phyloP scores from a whole-genome alignment of 2,329 filamentous ascomycete genomes.

The Paraphaeosphaeria sporulosa region DNA sequence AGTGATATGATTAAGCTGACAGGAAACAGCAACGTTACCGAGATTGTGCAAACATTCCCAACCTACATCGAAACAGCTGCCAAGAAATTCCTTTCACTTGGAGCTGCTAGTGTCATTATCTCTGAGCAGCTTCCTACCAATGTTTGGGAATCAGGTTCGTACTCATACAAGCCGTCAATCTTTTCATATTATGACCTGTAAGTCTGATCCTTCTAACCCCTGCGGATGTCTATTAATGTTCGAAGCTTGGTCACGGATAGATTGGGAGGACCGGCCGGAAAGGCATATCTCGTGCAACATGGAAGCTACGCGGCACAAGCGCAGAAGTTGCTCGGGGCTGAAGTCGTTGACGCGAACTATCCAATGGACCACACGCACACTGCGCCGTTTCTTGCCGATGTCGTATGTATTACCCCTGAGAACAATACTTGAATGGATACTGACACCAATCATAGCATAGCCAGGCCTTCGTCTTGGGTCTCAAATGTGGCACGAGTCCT shows the following conservation, averaged over 20 bases:
- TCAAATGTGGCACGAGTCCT: constrained; percentile 32
- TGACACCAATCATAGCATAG: constrained; percentile 18
- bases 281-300: constrained; percentile 61
- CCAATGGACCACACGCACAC: constrained; percentile 37
- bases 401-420: constrained; percentile 12
- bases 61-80: constrained; percentile 66
- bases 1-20: background rate
- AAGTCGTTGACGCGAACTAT: constrained; percentile 28
- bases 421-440: background rate
- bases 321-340: constrained; percentile 25
- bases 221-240: constrained; percentile 2
- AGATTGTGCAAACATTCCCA: constrained; percentile 67
- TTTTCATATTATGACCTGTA: constrained; percentile 54
- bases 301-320: constrained; percentile 61
- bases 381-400: constrained; percentile 29
- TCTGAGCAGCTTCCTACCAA: constrained; percentile 67
- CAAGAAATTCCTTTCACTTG: constrained; percentile 59
- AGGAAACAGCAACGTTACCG: constrained; percentile 49
- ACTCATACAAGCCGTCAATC: constrained; percentile 54
- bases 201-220: background rate
- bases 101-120: constrained; percentile 62
- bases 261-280: constrained; percentile 38
- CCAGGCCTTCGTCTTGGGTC: constrained; percentile 29
- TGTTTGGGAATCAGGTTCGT: constrained; percentile 64
- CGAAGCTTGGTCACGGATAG: constrained; percentile 46